Conservation (phyloP, 208 protist genomes). For the Acanthamoeba lenticulata region DNA sequence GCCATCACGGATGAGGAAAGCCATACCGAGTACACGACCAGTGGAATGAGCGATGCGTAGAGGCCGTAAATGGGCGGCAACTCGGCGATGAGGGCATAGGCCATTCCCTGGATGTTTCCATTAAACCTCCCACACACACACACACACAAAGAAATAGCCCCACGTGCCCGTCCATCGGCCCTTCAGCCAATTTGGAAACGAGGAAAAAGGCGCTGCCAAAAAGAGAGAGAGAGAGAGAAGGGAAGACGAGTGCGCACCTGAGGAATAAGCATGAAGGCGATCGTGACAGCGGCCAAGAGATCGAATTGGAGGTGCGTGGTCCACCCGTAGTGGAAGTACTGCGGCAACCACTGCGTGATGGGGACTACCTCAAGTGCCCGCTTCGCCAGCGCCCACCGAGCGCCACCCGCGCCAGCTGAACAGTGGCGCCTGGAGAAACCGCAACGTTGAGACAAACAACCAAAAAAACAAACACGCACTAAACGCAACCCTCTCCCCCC, state of each 20-base stretch:
- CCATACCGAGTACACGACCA: neutral
- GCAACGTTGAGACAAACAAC: no score
- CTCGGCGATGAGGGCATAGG: conserved; percentile 21
- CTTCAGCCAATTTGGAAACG: no score
- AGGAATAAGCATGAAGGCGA: conserved; percentile 47
- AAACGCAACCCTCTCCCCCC: no score
- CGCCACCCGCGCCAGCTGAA: neutral
- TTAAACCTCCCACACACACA: neutral
- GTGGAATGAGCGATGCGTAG: neutral
- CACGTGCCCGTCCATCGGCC: neutral
- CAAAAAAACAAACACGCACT: no score
- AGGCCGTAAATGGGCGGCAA: conserved; percentile 44
- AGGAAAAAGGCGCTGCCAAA: neutral
- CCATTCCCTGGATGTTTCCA: conserved; percentile 38
- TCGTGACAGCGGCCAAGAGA: neutral
- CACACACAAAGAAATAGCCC: neutral
- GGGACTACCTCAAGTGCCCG: neutral
- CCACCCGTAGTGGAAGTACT: neutral
- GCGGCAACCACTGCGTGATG: conserved; percentile 47
- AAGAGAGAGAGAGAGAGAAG: neutral
- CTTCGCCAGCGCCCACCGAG: neutral
- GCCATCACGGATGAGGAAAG: neutral
- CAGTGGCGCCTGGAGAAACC: neutral
- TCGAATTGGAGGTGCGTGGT: neutral
- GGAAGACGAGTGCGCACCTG: neutral